Evolutionary conservation across 495 filamentous ascomycete species (phyloP), one percentile per base, ranked within the genome.

Genomic region (Lasiosphaeria miniovina): DNA sequence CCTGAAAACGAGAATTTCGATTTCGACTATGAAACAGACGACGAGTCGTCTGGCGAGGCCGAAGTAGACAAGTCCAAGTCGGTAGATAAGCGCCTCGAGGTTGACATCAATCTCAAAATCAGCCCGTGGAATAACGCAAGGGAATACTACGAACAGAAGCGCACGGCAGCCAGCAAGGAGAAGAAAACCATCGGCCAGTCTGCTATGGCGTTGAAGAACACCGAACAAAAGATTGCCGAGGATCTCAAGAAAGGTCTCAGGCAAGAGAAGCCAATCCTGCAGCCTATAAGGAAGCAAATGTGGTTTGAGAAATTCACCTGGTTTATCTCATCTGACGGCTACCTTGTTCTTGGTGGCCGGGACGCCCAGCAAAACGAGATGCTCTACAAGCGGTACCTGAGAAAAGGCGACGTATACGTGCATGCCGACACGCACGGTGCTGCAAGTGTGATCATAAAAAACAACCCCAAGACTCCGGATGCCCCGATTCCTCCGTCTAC

Each of bases 221-320:
- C 90, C 34, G 90, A 95, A 65, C 85, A 87, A 68, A 98, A 98
- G 75, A 89, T 98, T 31, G 80, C 81, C 9, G 83, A 87, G 9
- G 91, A 96, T 68, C 79, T 98, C 6, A 94, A 89, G 74, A 90
- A 89, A 64, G 87, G 84, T 0, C 73, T 98, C 52, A 95, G 95
- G 73, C 89, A 93, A 64, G 94, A 98, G 71, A 98, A 98, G 68
- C 86, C 90, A 32, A 74, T 96, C 15, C 77, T 98, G 3, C 88
- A 91, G 54, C 91, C 88, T 12, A 86, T 96, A 11, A 79, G 94
- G 43, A 88, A 85, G 61, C 86, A 84, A 52, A 81, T 91, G 64
- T 98, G 94, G 93, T 97, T 98, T 66, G 94, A 98, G 65, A 98
- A 98, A 68, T 98, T 96, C 64, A 71, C 84, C 14, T 97, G 89